Evolutionary conservation across 2,329 filamentous ascomycete species (phyloP).

Genomic region (Didymella keratinophila): DNA sequence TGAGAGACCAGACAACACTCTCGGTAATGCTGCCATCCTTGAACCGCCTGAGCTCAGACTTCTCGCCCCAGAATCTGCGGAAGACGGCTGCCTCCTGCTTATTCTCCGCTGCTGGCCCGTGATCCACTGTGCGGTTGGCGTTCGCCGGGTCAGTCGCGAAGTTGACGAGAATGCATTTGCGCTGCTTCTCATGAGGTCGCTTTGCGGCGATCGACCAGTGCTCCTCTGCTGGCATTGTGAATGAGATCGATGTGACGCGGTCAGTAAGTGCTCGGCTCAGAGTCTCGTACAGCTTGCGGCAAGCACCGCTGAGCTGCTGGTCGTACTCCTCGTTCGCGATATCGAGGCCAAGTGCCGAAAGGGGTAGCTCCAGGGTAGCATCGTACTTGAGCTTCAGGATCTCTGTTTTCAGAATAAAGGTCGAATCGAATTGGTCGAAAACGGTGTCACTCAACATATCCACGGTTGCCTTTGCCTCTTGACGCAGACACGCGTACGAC

Average conservation of each 20-base stretch:
- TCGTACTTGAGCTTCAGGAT: conserved; percentile 64
- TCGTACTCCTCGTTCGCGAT: conserved; percentile 35
- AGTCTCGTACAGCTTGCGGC: conserved; percentile 67
- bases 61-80: conserved; percentile 92
- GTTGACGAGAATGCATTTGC: conserved; percentile 65
- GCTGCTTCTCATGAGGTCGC: conserved; percentile 32
- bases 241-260: conserved; percentile 70
- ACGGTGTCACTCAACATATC: conserved; percentile 76
- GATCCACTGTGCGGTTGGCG: conserved; percentile 79
- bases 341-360: conserved; percentile 42
- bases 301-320: conserved; percentile 50
- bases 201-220: conserved; percentile 49
- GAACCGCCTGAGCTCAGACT: conserved; percentile 90
- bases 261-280: conserved; percentile 78
- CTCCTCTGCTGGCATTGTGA: conserved; percentile 39
- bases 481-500: conserved; percentile 77
- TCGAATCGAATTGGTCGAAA: conserved; percentile 81
- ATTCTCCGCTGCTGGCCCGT: conserved; percentile 85
- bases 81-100: conserved; percentile 83
- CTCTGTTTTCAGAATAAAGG: conserved; percentile 74
- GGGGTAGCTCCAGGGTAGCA: conserved; percentile 55
- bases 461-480: conserved; percentile 77
- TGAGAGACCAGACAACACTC: conserved; percentile 80
- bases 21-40: conserved; percentile 94
- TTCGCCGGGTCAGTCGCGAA: conserved; percentile 77